phyloP scores from a whole-genome alignment of 495 filamentous ascomycete species.

The Neurospora sp. region DNA sequence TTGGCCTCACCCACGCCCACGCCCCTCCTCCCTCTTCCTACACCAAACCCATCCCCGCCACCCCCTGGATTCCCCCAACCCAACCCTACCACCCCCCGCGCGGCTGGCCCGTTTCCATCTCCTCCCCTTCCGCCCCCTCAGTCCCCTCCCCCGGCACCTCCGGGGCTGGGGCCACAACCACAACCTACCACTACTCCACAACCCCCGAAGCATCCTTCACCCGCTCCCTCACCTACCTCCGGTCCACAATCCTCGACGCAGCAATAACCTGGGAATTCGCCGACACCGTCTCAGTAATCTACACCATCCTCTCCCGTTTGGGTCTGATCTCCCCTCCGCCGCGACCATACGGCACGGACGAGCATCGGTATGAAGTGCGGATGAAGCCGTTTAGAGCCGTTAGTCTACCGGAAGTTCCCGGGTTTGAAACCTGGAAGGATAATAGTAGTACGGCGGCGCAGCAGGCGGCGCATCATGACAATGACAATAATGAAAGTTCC shows the following conservation, averaged over 20 bases:
- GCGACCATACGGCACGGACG: constrained; percentile 59
- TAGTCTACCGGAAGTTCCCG: constrained; percentile 57
- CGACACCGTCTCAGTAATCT: constrained; percentile 55
- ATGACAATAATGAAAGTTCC: too few relatives aligned
- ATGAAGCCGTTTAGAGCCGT: constrained; percentile 81
- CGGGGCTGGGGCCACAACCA: not conserved
- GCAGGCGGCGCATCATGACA: too few relatives aligned
- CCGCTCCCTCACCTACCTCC: constrained; percentile 48
- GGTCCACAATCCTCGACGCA: constrained; percentile 54
- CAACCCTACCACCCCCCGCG: not conserved
- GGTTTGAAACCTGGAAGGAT: constrained; percentile 48
- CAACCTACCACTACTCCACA: constrained; percentile 1
- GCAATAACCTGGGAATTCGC: constrained; percentile 61
- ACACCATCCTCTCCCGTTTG: constrained; percentile 53
- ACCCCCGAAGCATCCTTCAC: constrained; percentile 34
- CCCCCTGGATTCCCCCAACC: not conserved
- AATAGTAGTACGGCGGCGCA: too few relatives aligned
- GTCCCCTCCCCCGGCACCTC: not conserved
- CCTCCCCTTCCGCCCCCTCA: constrained; percentile 4
- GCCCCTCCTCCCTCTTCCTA: not conserved
- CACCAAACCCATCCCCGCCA: not conserved
- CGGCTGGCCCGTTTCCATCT: constrained; percentile 12
- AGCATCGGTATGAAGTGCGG: constrained; percentile 70
- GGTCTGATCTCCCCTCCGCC: constrained; percentile 46
- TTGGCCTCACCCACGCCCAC: too few relatives aligned